Evolutionary conservation across 371 early-diverging fungal species (phyloP).

Genomic region (Mortierella sp.): DNA sequence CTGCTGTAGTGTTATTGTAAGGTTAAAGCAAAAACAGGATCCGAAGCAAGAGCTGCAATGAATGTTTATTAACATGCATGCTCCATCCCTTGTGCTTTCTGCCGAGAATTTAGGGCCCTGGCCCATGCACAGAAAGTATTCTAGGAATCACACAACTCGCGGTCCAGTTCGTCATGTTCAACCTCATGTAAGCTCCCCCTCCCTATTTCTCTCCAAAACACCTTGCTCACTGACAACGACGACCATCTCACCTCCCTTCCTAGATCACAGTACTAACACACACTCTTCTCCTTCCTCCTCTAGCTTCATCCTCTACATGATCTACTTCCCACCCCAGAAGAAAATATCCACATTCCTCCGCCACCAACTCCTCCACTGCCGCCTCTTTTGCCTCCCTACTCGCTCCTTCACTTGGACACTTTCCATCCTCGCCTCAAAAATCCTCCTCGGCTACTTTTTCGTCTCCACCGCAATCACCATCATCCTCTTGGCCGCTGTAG

Average conservation of each 20-base stretch:
- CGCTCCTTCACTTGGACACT: constrained; percentile 74
- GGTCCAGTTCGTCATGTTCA: constrained; percentile 84
- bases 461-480: constrained; percentile 68
- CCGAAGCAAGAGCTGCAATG: no score
- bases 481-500: constrained; percentile 61
- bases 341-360: constrained; percentile 55
- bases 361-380: constrained; percentile 27
- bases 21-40: no score
- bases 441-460: constrained; percentile 68
- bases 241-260: not conserved
- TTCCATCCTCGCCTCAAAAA: constrained; percentile 66
- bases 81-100: not conserved
- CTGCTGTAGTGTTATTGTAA: constrained; percentile 83
- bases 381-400: constrained; percentile 29
- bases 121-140: constrained; percentile 81
- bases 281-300: not conserved
- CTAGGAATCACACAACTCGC: constrained; percentile 86
- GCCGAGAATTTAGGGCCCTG: constrained; percentile 57
- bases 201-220: not conserved
- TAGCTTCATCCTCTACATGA: constrained; percentile 73
- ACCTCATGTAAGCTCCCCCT: constrained; percentile 44
- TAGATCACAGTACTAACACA: not conserved
- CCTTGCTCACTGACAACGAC: not conserved
- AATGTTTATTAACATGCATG: no score
- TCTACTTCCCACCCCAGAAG: constrained; percentile 79